phyloP scores from a whole-genome alignment of 306 rosid genomes.

The Hippophae gyantsensis region DNA sequence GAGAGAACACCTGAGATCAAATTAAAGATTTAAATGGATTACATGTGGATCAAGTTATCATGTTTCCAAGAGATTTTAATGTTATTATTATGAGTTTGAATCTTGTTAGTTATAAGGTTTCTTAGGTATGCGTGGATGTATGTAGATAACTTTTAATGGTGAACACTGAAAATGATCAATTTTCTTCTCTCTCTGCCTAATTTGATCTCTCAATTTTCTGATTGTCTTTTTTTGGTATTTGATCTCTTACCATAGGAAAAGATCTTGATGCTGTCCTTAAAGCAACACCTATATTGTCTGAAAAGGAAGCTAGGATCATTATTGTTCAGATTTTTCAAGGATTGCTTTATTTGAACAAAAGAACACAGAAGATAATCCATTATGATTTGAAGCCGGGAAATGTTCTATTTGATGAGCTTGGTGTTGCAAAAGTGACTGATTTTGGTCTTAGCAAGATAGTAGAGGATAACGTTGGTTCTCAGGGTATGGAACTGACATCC shows the following conservation, averaged over 20 bases:
- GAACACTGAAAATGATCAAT: no score
- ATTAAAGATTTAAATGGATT: no score
- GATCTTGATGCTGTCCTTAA: constrained; percentile 96
- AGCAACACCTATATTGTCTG: constrained; percentile 84
- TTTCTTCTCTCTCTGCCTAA: no score
- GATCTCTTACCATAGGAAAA: constrained; percentile 51
- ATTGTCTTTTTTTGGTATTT: neutral
- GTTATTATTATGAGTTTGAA: no score
- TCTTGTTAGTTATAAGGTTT: no score
- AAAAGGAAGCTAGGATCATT: constrained; percentile 89
- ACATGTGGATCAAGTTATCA: no score
- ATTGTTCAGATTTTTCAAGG: constrained; percentile 91
- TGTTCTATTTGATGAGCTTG: constrained; percentile 91
- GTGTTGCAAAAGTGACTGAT: constrained; percentile 94
- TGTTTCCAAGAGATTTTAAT: no score
- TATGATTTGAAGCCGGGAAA: constrained; percentile 99
- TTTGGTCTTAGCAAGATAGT: constrained; percentile 99
- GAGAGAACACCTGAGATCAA: no score
- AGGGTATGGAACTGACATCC: constrained; percentile 99
- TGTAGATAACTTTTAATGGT: no score
- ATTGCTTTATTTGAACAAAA: constrained; percentile 82
- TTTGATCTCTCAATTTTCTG: no score
- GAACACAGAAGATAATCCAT: constrained; percentile 88
- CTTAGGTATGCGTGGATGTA: no score
- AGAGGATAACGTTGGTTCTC: constrained; percentile 95